phyloP scores from a whole-genome alignment of 345 rosid genomes.

The Arabidopsis arenosa region DNA sequence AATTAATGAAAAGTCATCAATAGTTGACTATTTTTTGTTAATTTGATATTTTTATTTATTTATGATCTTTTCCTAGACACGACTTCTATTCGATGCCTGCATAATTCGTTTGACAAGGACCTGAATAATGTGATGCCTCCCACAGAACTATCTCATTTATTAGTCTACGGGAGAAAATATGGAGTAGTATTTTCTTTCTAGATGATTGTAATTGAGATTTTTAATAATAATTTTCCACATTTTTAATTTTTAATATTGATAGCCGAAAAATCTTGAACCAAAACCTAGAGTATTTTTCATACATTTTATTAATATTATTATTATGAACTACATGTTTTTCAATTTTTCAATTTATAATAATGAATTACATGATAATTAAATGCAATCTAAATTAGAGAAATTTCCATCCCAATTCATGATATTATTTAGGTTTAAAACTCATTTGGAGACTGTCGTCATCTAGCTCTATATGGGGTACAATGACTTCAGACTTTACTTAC shows the following conservation, averaged over 20 bases:
- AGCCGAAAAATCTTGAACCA: not conserved
- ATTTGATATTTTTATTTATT: not conserved
- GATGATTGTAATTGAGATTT: not conserved
- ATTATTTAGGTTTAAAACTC: too few relatives aligned
- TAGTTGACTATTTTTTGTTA: not conserved
- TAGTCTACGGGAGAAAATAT: not conserved
- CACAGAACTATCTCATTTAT: not conserved
- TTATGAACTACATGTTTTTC: too few relatives aligned
- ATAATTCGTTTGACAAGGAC: conserved; percentile 32
- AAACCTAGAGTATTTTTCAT: not conserved
- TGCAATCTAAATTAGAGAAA: too few relatives aligned
- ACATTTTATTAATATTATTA: too few relatives aligned
- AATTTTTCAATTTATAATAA: not conserved
- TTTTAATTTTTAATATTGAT: not conserved
- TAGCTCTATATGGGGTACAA: too few relatives aligned
- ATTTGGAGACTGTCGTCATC: too few relatives aligned
- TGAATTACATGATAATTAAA: too few relatives aligned
- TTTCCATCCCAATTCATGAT: too few relatives aligned
- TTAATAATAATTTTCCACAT: not conserved
- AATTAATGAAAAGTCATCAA: not conserved
- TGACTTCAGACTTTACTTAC: too few relatives aligned
- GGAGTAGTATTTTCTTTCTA: not conserved
- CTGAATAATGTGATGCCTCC: conserved; percentile 1
- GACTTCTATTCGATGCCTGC: conserved; percentile 24
- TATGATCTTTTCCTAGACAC: conserved; percentile 11